Percentiles rank a stretch among this genome's conserved stretches.
Evolutionary conservation across 106 monocot species (phyloP).

Genomic region (Iris macrosiphon): DNA sequence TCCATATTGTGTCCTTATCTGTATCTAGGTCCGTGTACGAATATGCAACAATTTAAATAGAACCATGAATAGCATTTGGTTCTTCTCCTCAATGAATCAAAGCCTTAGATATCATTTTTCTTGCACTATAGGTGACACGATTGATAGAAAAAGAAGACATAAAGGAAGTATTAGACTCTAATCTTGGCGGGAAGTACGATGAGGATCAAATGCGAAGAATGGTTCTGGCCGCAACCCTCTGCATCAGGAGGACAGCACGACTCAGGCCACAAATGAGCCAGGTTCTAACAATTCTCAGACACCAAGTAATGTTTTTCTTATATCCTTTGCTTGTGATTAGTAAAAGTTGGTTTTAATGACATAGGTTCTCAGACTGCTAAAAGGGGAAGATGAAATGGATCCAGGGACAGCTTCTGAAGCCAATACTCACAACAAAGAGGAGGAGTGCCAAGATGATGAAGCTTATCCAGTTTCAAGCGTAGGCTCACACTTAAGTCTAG

Average conservation of each 20-base stretch:
- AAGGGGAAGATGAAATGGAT: constrained; percentile 40
- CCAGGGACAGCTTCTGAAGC: constrained; percentile 21
- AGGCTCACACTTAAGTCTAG: constrained; percentile 69
- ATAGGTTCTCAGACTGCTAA: constrained; percentile 55
- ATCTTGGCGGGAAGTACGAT: constrained; percentile 38
- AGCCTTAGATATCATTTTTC: no score
- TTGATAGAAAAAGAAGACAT: constrained; percentile 52
- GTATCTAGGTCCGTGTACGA: no score
- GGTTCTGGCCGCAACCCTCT: constrained; percentile 57
- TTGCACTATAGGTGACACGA: constrained; percentile 53
- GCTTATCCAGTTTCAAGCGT: constrained; percentile 45
- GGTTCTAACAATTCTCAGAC: constrained; percentile 25
- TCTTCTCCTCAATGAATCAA: no score
- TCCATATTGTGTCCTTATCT: no score
- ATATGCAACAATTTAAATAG: no score
- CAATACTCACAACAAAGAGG: constrained; percentile 8
- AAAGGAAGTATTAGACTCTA: constrained; percentile 53
- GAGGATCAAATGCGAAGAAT: constrained; percentile 55
- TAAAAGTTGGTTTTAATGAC: no score
- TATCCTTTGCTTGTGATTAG: no score
- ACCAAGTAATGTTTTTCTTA: no score
- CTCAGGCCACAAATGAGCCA: constrained; percentile 69
- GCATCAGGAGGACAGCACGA: constrained; percentile 57
- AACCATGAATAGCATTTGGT: no score
- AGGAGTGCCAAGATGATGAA: constrained; percentile 63